Evolutionary conservation across 331 rosid genomes (phyloP), one percentile per base, ranked within the genome.

Genomic region (Acacia pycnantha): DNA sequence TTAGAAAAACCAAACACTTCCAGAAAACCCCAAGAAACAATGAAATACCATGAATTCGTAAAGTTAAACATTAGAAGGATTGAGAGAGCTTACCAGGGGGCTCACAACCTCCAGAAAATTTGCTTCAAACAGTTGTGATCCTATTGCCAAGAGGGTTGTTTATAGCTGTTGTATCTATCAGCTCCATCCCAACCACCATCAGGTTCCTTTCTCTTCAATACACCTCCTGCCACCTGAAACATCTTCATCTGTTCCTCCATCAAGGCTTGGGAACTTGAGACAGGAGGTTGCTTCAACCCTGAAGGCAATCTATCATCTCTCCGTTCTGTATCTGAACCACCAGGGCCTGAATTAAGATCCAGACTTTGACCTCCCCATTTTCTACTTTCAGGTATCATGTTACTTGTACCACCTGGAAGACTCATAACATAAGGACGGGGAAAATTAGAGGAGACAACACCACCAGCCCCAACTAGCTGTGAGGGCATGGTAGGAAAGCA

Each of bases 281-380:
- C 87, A 40, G 96, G 80, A 70, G 85, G 91, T 56, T 89, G 97
- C 83, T 96, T 82, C 64, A 81, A 70, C 41, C 81, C 85, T 9
- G 85, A 76, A 79, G 87, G 73, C 8, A 82, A 83, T 74, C 75
- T 87, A 43, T 92, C 97, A 72, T 91, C 96, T 83, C 93, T 88
- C 73, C 89, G 82, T 50, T 91, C 98, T 19, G 66, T 14, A 47
- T 88, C 94, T 61, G 86, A 27, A 53, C 85, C 85, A 31, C 89
- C 94, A 43, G 95, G 98, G 59, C 98, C 97, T 2, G 98, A 84
- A 78, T 94, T 94, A 56, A 94, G 94, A 86, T 94, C 98, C 54
- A 94, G 83, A 73, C 93, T 89, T 68, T 87, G 97, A 65, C 91
- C 88, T 75, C 91, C 90, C 98, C 98, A 87, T 83, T 88, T 92